Percentiles rank a stretch among this genome's conserved stretches.
Evolutionary conservation across 345 rosid species (phyloP).

Genomic region (Gossypium sturtianum): DNA sequence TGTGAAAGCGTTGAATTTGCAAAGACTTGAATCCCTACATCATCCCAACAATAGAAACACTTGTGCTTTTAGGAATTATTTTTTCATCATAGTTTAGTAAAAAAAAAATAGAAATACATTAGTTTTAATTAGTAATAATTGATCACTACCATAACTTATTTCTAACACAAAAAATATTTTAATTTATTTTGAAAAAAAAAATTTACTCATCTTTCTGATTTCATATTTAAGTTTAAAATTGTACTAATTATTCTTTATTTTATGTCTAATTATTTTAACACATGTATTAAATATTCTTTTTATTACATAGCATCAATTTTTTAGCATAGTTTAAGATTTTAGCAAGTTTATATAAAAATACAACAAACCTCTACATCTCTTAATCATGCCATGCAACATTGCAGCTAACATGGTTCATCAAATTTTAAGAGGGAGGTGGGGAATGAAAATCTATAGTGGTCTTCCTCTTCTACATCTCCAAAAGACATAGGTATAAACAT

Average conservation of each 20-base stretch:
- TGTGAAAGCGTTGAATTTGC: background rate
- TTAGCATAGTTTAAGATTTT: background rate
- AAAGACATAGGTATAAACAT: background rate
- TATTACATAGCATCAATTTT: too few species aligned
- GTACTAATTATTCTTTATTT: too few species aligned
- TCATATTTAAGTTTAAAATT: too few species aligned
- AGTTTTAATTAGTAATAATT: too few species aligned
- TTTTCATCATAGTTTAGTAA: too few species aligned
- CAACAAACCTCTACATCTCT: background rate
- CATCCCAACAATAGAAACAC: background rate
- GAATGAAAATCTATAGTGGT: background rate
- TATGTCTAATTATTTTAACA: too few species aligned
- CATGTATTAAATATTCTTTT: too few species aligned
- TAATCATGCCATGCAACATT: background rate
- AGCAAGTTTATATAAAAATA: background rate
- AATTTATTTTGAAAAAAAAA: too few species aligned
- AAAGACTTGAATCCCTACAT: background rate
- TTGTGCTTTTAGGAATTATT: background rate
- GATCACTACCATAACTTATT: too few species aligned
- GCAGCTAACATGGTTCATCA: background rate
- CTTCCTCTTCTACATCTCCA: background rate
- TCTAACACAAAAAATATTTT: too few species aligned
- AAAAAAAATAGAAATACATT: too few species aligned
- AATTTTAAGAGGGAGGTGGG: background rate
- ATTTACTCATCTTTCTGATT: too few species aligned